These are phyloP conservation scores for Penicillium nucicola DNA, from an alignment of 495 filamentous ascomycete species.

Conservation along the genomic window DNA sequence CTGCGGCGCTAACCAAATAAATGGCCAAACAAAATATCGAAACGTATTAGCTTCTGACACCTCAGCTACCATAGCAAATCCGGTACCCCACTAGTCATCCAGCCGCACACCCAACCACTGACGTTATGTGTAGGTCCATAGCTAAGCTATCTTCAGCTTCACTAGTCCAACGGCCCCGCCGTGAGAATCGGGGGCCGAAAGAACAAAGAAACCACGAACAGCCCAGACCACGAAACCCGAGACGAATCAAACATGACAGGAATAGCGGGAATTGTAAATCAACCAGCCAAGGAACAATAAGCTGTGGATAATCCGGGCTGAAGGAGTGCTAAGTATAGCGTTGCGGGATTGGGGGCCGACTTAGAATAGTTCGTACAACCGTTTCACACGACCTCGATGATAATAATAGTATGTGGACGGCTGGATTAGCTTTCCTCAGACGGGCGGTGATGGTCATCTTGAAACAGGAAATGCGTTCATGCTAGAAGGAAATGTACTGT, in stretches of 20 bases:
- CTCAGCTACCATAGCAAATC: no score
- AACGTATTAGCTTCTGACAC: neutral
- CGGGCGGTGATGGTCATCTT: no score
- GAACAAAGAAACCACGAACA: neutral
- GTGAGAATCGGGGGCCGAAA: neutral
- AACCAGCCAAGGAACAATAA: no score
- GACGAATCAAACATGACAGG: neutral
- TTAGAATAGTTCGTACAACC: neutral
- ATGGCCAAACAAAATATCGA: neutral
- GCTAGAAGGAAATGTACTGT: no score
- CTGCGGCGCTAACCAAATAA: neutral
- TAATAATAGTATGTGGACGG: constrained; percentile 2
- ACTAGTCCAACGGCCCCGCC: neutral
- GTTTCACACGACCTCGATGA: neutral
- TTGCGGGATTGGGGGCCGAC: neutral
- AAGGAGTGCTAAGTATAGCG: constrained; percentile 3
- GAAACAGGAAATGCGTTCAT: no score
- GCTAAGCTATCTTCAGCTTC: neutral
- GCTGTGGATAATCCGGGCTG: neutral
- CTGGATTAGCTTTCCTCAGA: neutral
- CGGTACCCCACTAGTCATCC: neutral
- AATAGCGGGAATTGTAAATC: neutral
- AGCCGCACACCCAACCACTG: neutral
- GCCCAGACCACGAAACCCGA: neutral
- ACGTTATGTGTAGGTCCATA: neutral